phyloP scores from a whole-genome alignment of 1,284 basidiomycete species.

The Pseudozyma sp. region DNA sequence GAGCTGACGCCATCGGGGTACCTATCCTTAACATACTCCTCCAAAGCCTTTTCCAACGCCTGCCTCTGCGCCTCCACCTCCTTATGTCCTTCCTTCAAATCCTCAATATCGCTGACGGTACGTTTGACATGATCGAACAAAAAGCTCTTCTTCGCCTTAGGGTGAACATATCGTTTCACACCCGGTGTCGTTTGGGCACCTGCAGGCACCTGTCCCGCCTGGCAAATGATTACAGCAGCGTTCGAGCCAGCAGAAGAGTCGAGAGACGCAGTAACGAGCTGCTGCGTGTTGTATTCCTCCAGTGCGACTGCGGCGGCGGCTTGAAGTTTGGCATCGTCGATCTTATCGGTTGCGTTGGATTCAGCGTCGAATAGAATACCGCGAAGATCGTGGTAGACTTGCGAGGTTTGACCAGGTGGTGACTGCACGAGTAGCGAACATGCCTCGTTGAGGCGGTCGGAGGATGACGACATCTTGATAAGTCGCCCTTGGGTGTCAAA shows the following conservation, averaged over 20 bases:
- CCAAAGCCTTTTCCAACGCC: conserved; percentile 48
- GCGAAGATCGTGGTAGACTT: conserved; percentile 57
- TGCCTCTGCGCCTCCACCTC: conserved; percentile 32
- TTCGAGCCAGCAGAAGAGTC: conserved; percentile 3
- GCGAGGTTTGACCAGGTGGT: conserved; percentile 56
- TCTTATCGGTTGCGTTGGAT: conserved; percentile 25
- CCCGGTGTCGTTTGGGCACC: not conserved
- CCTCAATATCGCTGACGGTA: conserved; percentile 29
- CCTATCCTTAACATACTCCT: conserved; percentile 55
- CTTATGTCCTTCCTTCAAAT: conserved; percentile 1
- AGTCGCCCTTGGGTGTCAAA: not conserved
- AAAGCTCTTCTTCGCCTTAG: conserved; percentile 35
- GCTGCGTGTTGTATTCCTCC: conserved; percentile 54
- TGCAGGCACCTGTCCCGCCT: conserved; percentile 24
- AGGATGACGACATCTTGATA: conserved; percentile 17
- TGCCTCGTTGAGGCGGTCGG: conserved; percentile 27
- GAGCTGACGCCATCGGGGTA: conserved; percentile 60
- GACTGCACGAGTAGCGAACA: conserved; percentile 48
- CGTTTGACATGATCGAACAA: conserved; percentile 46
- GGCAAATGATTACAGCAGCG: conserved; percentile 40
- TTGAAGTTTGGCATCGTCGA: conserved; percentile 41
- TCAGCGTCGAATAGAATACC: conserved; percentile 50
- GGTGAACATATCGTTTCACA: conserved; percentile 40
- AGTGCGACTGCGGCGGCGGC: conserved; percentile 36
- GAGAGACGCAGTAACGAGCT: conserved; percentile 44